These are phyloP conservation scores for Acanthochlamys bracteata DNA, from an alignment of 106 monocot genomes.

Conservation along the genomic window DNA sequence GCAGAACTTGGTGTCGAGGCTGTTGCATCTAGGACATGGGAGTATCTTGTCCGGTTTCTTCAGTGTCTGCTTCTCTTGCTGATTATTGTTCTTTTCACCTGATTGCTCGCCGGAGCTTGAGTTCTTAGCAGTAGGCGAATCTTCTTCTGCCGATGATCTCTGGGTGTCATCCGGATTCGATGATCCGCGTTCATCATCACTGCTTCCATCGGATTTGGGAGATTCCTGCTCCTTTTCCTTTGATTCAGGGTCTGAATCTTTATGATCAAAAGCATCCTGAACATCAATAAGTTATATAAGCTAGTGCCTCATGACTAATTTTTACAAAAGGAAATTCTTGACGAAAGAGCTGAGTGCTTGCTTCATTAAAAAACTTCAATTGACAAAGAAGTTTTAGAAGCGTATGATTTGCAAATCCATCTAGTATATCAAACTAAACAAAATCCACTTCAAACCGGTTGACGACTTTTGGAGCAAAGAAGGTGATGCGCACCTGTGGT, in stretches of 20 bases:
- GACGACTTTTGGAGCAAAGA: too few species aligned
- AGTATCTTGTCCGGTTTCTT: conserved; percentile 76
- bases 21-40: conserved; percentile 74
- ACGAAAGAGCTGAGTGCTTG: too few species aligned
- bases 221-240: conserved; percentile 11
- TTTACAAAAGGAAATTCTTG: too few species aligned
- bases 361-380: too few species aligned
- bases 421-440: too few species aligned
- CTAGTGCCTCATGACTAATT: too few species aligned
- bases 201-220: conserved; percentile 9
- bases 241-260: conserved; percentile 1
- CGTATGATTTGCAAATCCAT: too few species aligned
- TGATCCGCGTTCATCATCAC: neutral
- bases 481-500: too few species aligned
- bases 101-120: conserved; percentile 12
- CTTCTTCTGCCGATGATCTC: conserved; percentile 4
- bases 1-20: conserved; percentile 85
- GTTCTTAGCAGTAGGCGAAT: neutral
- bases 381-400: too few species aligned
- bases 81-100: neutral
- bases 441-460: too few species aligned
- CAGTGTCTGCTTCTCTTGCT: conserved; percentile 13
- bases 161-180: neutral
- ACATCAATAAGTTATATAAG: too few species aligned
- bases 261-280: neutral